phyloP scores from a whole-genome alignment of 108 stramenopile genomes.

The Seminavis robusta region DNA sequence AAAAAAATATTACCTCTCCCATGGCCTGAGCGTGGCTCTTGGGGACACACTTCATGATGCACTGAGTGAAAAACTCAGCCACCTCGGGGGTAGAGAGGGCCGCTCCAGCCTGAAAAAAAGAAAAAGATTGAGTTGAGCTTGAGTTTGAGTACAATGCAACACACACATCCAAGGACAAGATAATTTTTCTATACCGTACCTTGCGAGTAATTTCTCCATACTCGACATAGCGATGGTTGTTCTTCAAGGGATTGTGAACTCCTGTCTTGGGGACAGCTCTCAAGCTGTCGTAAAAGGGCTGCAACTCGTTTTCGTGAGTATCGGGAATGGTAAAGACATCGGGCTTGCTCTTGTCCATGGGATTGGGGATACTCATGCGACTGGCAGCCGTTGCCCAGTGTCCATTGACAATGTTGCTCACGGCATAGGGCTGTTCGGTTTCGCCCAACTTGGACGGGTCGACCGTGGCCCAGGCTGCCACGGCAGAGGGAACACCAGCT shows the following conservation, averaged over 20 bases:
- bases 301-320: conserved; percentile 63
- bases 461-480: conserved; percentile 78
- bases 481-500: conserved; percentile 12
- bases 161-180: too few species aligned
- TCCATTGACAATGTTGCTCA: conserved; percentile 72
- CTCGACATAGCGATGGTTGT: conserved; percentile 86
- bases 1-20: too few species aligned
- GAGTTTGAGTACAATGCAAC: not conserved
- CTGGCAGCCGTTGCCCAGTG: conserved; percentile 35
- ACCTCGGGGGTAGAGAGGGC: conserved; percentile 71
- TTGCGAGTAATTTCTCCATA: conserved; percentile 83
- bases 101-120: conserved; percentile 62
- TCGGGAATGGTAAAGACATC: conserved; percentile 79
- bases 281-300: conserved; percentile 78
- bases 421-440: conserved; percentile 37
- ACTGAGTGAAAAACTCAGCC: conserved; percentile 85
- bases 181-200: conserved; percentile 45
- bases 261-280: conserved; percentile 73
- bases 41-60: conserved; percentile 92
- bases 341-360: conserved; percentile 53
- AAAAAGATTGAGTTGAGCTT: not conserved
- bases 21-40: conserved; percentile 91
- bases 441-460: conserved; percentile 74
- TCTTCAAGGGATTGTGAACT: conserved; percentile 88
- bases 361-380: conserved; percentile 56